phyloP scores from a whole-genome alignment of 306 rosid genomes.

The Rubus idaeus region DNA sequence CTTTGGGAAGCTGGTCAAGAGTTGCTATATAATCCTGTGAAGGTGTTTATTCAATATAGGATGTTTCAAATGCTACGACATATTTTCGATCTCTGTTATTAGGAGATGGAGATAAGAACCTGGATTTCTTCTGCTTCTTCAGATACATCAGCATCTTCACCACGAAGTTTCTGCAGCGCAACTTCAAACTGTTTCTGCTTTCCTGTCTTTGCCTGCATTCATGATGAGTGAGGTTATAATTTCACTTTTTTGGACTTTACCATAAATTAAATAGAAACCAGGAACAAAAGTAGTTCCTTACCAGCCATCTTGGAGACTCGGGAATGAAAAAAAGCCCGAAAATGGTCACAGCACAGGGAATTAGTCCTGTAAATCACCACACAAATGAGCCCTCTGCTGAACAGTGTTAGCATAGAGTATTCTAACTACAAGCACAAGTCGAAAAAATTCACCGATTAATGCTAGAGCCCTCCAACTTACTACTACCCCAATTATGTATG shows the following conservation, averaged over 20 bases:
- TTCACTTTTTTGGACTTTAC: not conserved
- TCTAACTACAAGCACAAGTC: slow-evolving; percentile 13
- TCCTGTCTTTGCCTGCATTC: slow-evolving; percentile 69
- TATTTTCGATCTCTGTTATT: not conserved
- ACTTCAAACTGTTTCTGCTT: slow-evolving; percentile 49
- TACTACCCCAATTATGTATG: slow-evolving; percentile 72
- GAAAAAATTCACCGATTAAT: slow-evolving; percentile 47
- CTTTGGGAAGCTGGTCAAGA: slow-evolving; percentile 71
- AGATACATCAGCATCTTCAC: slow-evolving; percentile 67
- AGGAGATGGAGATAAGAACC: slow-evolving; percentile 38
- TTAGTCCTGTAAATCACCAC: slow-evolving; percentile 51
- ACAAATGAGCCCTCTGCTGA: slow-evolving; percentile 21
- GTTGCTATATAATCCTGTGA: slow-evolving; percentile 69
- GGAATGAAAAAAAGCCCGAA: slow-evolving; percentile 85
- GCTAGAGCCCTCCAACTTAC: slow-evolving; percentile 80
- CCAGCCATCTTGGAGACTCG: slow-evolving; percentile 99
- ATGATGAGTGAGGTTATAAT: not conserved
- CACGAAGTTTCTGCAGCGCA: slow-evolving; percentile 68
- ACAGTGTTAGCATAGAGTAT: not conserved
- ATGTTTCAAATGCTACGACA: slow-evolving; percentile 3
- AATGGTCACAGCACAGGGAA: slow-evolving; percentile 67
- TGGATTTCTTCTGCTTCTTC: slow-evolving; percentile 81
- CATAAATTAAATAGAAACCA: not conserved
- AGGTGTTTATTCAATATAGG: slow-evolving; percentile 14
- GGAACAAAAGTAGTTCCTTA: slow-evolving; percentile 30